phyloP scores from a whole-genome alignment of 306 rosid species.

The Cicer arietinum region DNA sequence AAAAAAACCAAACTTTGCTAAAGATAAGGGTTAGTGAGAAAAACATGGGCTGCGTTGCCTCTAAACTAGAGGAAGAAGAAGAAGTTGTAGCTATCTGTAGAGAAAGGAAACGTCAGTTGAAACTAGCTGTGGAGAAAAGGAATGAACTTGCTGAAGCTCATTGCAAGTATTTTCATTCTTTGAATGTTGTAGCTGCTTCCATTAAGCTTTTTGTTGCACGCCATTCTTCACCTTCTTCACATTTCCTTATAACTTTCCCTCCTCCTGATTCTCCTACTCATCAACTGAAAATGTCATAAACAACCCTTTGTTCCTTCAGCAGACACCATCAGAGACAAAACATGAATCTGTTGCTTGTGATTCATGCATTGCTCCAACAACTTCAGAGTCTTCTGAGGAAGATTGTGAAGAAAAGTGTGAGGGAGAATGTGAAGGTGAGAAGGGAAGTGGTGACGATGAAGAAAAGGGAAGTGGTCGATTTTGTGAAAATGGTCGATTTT shows the following conservation, averaged over 20 bases:
- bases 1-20: constrained; percentile 24
- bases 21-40: constrained; percentile 9
- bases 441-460: no score
- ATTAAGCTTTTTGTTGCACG: constrained; percentile 83
- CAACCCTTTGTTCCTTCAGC: constrained; percentile 92
- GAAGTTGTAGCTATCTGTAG: constrained; percentile 79
- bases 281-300: constrained; percentile 59
- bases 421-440: not conserved
- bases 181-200: constrained; percentile 79
- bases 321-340: constrained; percentile 67
- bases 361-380: constrained; percentile 59
- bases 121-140: constrained; percentile 85
- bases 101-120: constrained; percentile 82
- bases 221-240: constrained; percentile 81
- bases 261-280: constrained; percentile 64
- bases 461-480: no score
- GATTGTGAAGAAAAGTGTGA: constrained; percentile 55
- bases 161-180: constrained; percentile 76
- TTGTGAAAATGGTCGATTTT: no score
- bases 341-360: constrained; percentile 68
- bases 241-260: constrained; percentile 88
- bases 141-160: constrained; percentile 88
- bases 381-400: constrained; percentile 38
- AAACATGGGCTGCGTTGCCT: constrained; percentile 86
- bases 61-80: constrained; percentile 93